A percentile compares a stretch with the other conserved stretches of the same genome.
phyloP scores from a whole-genome alignment of 1,284 basidiomycete species.

The Austropuccinia psidii region DNA sequence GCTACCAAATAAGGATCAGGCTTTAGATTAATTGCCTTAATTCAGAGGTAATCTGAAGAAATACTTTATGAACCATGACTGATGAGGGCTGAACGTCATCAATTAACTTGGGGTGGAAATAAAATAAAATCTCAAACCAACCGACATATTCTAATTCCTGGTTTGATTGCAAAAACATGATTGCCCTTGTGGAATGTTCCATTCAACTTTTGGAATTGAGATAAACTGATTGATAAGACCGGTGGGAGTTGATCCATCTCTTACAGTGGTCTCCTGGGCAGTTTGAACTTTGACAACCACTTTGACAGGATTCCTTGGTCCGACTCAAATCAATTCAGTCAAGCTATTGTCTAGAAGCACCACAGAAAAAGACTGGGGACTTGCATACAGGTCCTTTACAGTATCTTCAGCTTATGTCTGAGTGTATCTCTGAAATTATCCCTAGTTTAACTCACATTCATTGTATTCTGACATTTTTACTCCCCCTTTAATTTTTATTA shows the following conservation, averaged over 20 bases:
- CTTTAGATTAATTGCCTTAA: constrained; percentile 80
- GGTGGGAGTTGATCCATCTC: constrained; percentile 13
- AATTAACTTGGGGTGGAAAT: neutral
- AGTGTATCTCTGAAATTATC: no score
- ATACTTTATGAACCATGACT: neutral
- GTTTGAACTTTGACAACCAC: constrained; percentile 74
- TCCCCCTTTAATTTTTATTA: no score
- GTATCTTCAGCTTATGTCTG: no score
- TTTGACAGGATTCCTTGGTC: constrained; percentile 85
- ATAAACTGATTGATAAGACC: constrained; percentile 54
- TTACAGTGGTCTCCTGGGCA: neutral
- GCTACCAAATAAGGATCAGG: constrained; percentile 50
- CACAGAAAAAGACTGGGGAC: no score
- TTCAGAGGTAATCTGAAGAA: constrained; percentile 66
- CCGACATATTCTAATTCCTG: constrained; percentile 79
- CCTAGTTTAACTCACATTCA: no score
- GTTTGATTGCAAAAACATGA: constrained; percentile 66
- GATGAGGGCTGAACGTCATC: neutral
- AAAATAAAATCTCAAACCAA: constrained; percentile 49
- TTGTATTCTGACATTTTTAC: no score
- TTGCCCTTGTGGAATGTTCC: constrained; percentile 79
- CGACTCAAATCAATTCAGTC: constrained; percentile 81
- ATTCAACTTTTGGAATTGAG: constrained; percentile 62
- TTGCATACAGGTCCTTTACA: no score
- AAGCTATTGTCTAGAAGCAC: constrained; percentile 93